Conservation (phyloP, 371 early-diverging fungal species). For the Mucor sp. region DNA sequence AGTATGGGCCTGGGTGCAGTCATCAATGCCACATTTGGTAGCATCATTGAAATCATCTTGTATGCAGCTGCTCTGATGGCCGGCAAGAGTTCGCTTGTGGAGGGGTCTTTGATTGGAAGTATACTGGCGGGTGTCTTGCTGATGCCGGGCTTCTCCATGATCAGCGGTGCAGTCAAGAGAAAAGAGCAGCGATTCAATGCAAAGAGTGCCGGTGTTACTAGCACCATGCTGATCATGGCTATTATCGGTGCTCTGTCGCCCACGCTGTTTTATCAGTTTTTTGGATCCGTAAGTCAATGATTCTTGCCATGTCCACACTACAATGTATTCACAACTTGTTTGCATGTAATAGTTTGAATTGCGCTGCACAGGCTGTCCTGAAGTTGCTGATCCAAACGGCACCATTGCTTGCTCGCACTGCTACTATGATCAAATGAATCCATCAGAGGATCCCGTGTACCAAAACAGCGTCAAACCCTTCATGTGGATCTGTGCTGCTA, state of each 20-base stretch:
- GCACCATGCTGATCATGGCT: slow-evolving; percentile 94
- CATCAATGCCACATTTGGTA: slow-evolving; percentile 97
- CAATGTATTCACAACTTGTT: too few species aligned
- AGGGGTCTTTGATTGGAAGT: slow-evolving; percentile 92
- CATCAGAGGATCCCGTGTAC: slow-evolving; percentile 82
- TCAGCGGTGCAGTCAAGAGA: slow-evolving; percentile 87
- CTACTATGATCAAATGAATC: slow-evolving; percentile 65
- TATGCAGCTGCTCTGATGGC: slow-evolving; percentile 88
- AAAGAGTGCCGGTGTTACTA: slow-evolving; percentile 93
- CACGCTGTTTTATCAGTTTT: slow-evolving; percentile 91
- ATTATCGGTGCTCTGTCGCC: slow-evolving; percentile 94
- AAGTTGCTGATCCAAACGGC: slow-evolving; percentile 16
- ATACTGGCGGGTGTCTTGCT: slow-evolving; percentile 87
- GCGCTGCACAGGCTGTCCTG: slow-evolving; percentile 58
- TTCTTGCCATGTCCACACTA: too few species aligned
- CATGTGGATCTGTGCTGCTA: slow-evolving; percentile 87
- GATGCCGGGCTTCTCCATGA: slow-evolving; percentile 94
- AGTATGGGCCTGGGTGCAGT: slow-evolving; percentile 92
- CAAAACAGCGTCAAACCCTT: slow-evolving; percentile 76
- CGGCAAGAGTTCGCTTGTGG: slow-evolving; percentile 87
- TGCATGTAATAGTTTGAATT: slow-evolving; percentile 62
- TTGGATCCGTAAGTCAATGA: slow-evolving; percentile 66
- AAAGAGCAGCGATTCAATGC: slow-evolving; percentile 95
- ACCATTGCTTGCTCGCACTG: slow-evolving; percentile 60
- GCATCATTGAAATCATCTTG: slow-evolving; percentile 93